phyloP scores from a whole-genome alignment of 2,329 filamentous ascomycete species.

The Exserohilum rostratum region DNA sequence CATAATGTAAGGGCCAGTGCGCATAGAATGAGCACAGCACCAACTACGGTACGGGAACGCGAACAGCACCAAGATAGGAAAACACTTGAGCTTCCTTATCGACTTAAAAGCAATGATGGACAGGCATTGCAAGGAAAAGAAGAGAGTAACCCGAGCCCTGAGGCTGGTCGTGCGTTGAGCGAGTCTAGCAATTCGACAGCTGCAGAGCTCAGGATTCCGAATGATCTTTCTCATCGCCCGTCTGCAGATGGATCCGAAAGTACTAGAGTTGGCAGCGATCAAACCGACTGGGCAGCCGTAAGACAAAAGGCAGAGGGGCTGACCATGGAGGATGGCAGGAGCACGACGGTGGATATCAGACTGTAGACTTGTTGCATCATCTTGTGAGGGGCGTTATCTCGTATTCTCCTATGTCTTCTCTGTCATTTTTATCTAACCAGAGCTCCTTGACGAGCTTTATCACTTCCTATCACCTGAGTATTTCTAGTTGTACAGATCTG shows the following conservation, averaged over 20 bases:
- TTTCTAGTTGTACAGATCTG: too few relatives aligned
- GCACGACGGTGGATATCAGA: background rate
- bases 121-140: slow-evolving; percentile 2
- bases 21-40: slow-evolving; percentile 29
- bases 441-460: too few relatives aligned
- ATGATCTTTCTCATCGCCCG: slow-evolving; percentile 1
- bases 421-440: too few relatives aligned
- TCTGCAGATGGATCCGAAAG: slow-evolving; percentile 18
- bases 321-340: background rate
- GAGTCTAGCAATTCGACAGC: background rate
- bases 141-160: slow-evolving; percentile 13
- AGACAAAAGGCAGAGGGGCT: slow-evolving; percentile 2
- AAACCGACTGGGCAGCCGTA: slow-evolving; percentile 1
- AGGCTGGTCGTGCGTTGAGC: background rate
- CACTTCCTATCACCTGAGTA: too few relatives aligned
- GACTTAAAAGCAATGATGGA: background rate
- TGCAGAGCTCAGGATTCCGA: background rate
- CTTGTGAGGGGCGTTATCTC: too few relatives aligned
- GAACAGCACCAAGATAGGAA: slow-evolving; percentile 2
- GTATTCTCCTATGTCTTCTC: background rate
- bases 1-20: slow-evolving; percentile 18
- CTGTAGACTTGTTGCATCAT: background rate
- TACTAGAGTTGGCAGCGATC: slow-evolving; percentile 15
- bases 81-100: slow-evolving; percentile 2
- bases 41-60: slow-evolving; percentile 17